Evolutionary conservation across 78 protist species (phyloP), one percentile per base, ranked within the genome.

Genomic region (Dictyostelium citrinum): DNA sequence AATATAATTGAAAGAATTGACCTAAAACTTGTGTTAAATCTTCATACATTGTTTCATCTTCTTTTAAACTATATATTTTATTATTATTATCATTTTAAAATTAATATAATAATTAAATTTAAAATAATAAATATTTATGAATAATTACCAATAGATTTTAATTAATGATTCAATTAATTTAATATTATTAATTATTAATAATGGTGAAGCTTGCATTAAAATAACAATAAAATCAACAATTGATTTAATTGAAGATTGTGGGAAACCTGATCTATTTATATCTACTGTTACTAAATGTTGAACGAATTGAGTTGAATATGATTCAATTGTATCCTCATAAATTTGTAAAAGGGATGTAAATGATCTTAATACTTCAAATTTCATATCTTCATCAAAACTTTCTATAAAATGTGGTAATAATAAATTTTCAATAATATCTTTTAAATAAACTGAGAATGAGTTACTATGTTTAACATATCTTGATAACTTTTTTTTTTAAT

Each of bases 301-400:
- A 61, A 83, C 37, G 27, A 83, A 46, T 3, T 14, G 27, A 7
- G 20, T 10, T 24, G 90, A 71, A 72, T 83, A 83, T 17, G 27
- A 33, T 24, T 83, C 81, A 12, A 83, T 41, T 20, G 51, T 41
- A 17, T 83, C 81, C 29, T 68, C 68, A 51, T 71, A 83, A 2
- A 49, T 67, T 83, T 83, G 90, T 83, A 83, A 72, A 70, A 83
- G 60, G 12, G 76, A 71, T 72, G 90, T 83, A 83, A 29, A 83
- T 45, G 82, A 71, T 70, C 51, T 83, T 51, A 83, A 51, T 45
- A 55, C 61, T 27, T 43, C 77, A 29, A 61, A 20, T 74, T 74
- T 33, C 31, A 39, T 33, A 37, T 39, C 55, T 10, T 74, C 55
- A 74, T 74, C 55, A 74, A 16, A 29, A 12, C 41, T 24, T 41